Evolutionary conservation across 805 yeast species (phyloP), one percentile per base, ranked within the genome.

Genomic region (Kluyveromyces dobzhanskii): DNA sequence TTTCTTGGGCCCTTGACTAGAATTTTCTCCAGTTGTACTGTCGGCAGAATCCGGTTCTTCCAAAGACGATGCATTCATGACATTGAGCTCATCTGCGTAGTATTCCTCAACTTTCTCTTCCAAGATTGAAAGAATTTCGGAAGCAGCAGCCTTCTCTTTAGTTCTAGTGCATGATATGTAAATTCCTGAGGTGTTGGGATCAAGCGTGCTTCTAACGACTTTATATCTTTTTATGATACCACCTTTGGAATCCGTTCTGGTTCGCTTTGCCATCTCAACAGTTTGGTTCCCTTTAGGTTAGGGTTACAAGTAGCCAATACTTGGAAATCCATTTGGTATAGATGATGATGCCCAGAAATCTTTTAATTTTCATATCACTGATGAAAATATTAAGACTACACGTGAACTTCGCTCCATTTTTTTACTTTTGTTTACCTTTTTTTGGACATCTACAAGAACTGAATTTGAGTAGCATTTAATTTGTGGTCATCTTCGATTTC

Each of bases 131-230:
- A 73, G 67, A 49, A 87, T 62, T 56, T 87, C 97, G 45, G 76
- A 76, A n/a, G 80, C 71, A 44, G 94, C 85, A 38, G 73, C 77
- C 39, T 70, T 70, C 57, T 92, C 98, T 43, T 80, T 77, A 28
- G 82, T 81, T 49, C 95, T 71, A 36, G 77, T 75, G 59, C 97
- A 90, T 0, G 97, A 84, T 10, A 87, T 95, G 60, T 84, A 92
- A 0, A 92, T 70, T 0, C 98, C 98, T 28, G 80, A 65, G 39
- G 92, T 83, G 29, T 81, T 81, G 0, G 96, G 95, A 51, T 88
- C 96, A 14, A 88, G 30, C 31, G 44, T 37, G 47, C 54, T 67
- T 69, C 52, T 41, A 48, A 56, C 53, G 49, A 37, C 25, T 30
- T 37, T 34, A 31, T 41, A 35, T 37, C 38, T 34, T 13, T 34